Percentiles rank a stretch among this genome's conserved stretches.
These are phyloP conservation scores for Camellia granthamiana DNA, from an alignment of 148 eudicot species.

Conservation along the genomic window DNA sequence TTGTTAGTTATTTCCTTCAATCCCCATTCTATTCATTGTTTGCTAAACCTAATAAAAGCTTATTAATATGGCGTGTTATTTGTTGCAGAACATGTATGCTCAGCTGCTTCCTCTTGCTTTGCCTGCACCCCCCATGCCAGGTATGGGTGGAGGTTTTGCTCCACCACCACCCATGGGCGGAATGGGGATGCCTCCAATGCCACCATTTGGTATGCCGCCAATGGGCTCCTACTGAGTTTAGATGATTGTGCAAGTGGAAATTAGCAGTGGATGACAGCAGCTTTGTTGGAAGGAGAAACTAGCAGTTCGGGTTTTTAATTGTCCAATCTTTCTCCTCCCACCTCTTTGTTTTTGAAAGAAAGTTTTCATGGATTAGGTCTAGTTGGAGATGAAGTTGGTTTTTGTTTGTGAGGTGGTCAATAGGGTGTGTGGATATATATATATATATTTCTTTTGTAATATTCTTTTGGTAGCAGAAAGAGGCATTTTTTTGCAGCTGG, in stretches of 20 bases:
- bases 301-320: constrained; percentile 5
- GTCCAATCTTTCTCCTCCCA: neutral
- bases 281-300: neutral
- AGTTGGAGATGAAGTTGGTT: constrained; percentile 15
- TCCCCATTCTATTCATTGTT: neutral
- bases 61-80: neutral
- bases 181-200: constrained; percentile 99
- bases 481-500: constrained; percentile 49
- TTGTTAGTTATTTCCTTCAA: neutral
- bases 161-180: constrained; percentile 76
- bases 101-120: constrained; percentile 94
- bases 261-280: constrained; percentile 2
- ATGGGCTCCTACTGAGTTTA: constrained; percentile 70
- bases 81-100: constrained; percentile 87
- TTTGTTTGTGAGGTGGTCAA: constrained; percentile 7
- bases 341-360: neutral
- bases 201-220: constrained; percentile 90
- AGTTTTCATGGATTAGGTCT: neutral
- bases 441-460: constrained; percentile 25
- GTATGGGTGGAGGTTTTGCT: constrained; percentile 70
- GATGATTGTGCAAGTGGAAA: neutral
- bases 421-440: constrained; percentile 36
- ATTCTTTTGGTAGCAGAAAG: constrained; percentile 34
- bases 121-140: constrained; percentile 93
- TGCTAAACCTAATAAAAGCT: neutral